Base-by-base conservation (phyloP, 345 rosid genomes). In the Gossypium stocksii region DNA sequence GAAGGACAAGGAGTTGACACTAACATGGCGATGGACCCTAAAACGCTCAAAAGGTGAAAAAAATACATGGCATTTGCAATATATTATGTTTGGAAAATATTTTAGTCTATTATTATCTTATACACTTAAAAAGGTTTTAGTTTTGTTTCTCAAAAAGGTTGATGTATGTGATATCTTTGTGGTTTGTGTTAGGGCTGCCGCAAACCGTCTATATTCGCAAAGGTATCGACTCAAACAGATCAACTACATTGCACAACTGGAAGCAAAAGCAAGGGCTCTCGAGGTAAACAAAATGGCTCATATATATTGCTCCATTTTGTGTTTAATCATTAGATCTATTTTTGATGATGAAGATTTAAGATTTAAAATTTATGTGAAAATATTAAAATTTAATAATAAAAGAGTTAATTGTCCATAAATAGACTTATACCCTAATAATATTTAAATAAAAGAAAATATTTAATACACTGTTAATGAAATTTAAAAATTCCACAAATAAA, bases 151-250 rank as follows among this genome's bases (percentile, higher is more conserved):
- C 4, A 29, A 54, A 34, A 10, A 16, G 48, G 16, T 53, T n/a
- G 29, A 1, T 16, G 17, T 13, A 25, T 60, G n/a, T 25, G 7
- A 25, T 17, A 29, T 34, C 34, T 12, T 22, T 29, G 23, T 29
- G 16, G 41, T 5, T 23, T 59, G 25, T 19, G 29, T 22, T 19
- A 44, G 66, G 17, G 57, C 44, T 15, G 52, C n/a, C 2, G 79
- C 71, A 20, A 52, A 75, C 46, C 73, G 79, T 3, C 43, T 70
- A 19, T 71, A 77, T 62, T 77, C 79, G 0, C 75, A 53, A 14
- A 77, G 58, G 41, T 62, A 77, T 54, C 23, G 79, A 38, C 45
- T 63, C 14, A 77, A 77, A 57, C 79, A 77, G 22, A 4, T 71
- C 25, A 70, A 71, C 3, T 44, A 71, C 44, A 77, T 53, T 43